These are phyloP conservation scores for Ophiosphaerella narmari DNA, from an alignment of 2,329 filamentous ascomycete genomes.

Conservation along the genomic window DNA sequence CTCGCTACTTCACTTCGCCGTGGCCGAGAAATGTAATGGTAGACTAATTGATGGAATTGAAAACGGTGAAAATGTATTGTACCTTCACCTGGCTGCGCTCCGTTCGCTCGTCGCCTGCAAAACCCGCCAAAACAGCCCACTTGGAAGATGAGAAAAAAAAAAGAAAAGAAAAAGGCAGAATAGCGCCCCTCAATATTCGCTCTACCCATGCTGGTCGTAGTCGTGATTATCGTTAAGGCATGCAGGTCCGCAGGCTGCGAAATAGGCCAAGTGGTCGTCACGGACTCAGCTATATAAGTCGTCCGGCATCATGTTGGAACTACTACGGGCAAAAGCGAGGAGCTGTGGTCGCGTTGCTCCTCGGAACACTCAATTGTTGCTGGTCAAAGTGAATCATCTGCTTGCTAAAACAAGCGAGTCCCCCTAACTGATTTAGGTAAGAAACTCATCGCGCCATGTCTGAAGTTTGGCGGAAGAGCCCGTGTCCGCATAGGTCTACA, in stretches of 20 bases:
- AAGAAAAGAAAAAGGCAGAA: constrained; percentile 17
- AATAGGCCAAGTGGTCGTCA: constrained; percentile 20
- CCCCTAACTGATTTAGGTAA: constrained; percentile 14
- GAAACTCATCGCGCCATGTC: constrained; percentile 8
- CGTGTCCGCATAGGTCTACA: constrained; percentile 1
- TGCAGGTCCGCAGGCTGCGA: constrained; percentile 17
- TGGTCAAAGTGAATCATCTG: constrained; percentile 12
- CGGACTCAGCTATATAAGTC: constrained; percentile 31
- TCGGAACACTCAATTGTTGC: constrained; percentile 10
- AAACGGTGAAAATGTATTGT: not conserved
- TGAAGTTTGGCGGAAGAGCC: not conserved
- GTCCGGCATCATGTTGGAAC: constrained; percentile 38
- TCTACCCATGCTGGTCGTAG: constrained; percentile 43
- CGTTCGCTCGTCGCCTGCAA: not conserved
- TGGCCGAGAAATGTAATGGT: too few relatives aligned
- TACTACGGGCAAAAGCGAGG: constrained; percentile 18
- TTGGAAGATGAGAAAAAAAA: too few relatives aligned
- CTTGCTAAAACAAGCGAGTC: constrained; percentile 19
- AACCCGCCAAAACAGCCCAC: not conserved
- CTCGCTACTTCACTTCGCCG: too few relatives aligned
- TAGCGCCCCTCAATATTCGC: constrained; percentile 26
- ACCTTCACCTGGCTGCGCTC: not conserved
- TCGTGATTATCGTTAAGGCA: constrained; percentile 42
- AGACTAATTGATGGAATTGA: too few relatives aligned
- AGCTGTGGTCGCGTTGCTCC: not conserved